Evolutionary conservation across 1,139 yeast species (phyloP).

Genomic region (Geotrichum histeridarum): DNA sequence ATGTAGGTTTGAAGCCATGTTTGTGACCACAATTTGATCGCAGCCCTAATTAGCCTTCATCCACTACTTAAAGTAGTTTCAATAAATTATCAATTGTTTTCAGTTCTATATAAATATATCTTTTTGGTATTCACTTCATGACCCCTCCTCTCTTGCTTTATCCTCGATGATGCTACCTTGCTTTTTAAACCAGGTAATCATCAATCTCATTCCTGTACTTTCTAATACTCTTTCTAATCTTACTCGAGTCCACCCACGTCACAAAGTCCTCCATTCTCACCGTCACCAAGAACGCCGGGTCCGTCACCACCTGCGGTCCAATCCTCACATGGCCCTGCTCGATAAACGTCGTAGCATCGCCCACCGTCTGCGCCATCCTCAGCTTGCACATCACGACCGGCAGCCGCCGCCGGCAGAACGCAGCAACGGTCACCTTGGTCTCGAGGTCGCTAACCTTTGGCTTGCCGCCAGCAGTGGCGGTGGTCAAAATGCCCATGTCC

Average conservation of each 20-base stretch:
- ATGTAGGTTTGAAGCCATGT: too few relatives aligned
- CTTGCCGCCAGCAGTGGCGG: constrained; percentile 43
- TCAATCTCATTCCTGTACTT: constrained; percentile 68
- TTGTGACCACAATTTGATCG: too few relatives aligned
- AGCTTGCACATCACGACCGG: constrained; percentile 94
- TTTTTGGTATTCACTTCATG: too few relatives aligned
- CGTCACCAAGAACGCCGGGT: constrained; percentile 91
- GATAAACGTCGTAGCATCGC: constrained; percentile 84
- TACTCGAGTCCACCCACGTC: constrained; percentile 94
- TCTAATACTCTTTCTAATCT: constrained; percentile 84
- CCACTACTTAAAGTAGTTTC: too few relatives aligned
- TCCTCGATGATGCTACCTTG: too few relatives aligned
- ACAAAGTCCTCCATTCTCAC: constrained; percentile 87
- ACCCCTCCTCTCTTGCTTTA: too few relatives aligned
- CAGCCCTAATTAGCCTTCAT: too few relatives aligned
- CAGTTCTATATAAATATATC: too few relatives aligned
- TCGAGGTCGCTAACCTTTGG: constrained; percentile 92
- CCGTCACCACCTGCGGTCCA: constrained; percentile 92
- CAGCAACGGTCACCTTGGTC: constrained; percentile 84
- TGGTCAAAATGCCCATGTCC: constrained; percentile 69
- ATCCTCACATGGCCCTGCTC: constrained; percentile 98
- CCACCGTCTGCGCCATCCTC: constrained; percentile 86
- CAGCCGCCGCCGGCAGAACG: constrained; percentile 83
- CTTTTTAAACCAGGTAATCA: constrained; percentile 37
- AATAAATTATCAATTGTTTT: too few relatives aligned